phyloP scores from a whole-genome alignment of 2,329 filamentous ascomycete genomes.

The Colletotrichum falcatum region DNA sequence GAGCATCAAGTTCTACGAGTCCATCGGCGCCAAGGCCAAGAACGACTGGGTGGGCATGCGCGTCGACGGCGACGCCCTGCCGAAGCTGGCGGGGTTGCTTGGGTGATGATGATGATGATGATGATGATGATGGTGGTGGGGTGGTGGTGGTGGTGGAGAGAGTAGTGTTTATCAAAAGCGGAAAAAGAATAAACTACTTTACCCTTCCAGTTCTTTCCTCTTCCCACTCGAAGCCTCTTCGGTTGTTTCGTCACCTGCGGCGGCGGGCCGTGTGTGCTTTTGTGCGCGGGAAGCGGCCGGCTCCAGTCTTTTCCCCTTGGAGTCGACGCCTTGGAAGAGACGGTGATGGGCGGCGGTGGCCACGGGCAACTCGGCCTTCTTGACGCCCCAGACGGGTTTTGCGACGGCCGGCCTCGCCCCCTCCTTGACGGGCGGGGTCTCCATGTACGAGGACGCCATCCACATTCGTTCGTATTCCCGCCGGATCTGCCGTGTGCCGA shows the following conservation, averaged over 20 bases:
- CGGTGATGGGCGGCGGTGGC: conserved; percentile 52
- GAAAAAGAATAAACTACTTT: not conserved
- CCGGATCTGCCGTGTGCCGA: conserved; percentile 55
- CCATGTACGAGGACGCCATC: conserved; percentile 58
- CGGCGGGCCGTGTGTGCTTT: not conserved
- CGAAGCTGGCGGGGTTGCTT: conserved; percentile 66
- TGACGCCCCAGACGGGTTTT: conserved; percentile 61
- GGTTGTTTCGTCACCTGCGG: not conserved
- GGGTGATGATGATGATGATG: conserved; percentile 23
- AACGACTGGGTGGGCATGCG: conserved; percentile 81
- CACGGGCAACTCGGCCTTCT: conserved; percentile 45
- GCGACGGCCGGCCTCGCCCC: conserved; percentile 45
- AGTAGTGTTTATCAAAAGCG: not conserved
- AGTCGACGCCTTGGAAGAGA: conserved; percentile 63
- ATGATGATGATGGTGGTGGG: too few relatives aligned
- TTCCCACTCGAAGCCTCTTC: not conserved
- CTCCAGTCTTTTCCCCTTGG: conserved; percentile 42
- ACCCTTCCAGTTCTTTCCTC: not conserved
- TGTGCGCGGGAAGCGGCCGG: not conserved
- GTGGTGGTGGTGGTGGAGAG: conserved; percentile 42
- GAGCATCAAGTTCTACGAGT: conserved; percentile 87
- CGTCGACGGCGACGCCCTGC: conserved; percentile 75
- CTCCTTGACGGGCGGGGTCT: conserved; percentile 41
- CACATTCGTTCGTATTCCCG: conserved; percentile 62
- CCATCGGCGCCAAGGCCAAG: conserved; percentile 75